phyloP scores from a whole-genome alignment of 2,329 filamentous ascomycete genomes.

The Exophiala oligosperma region DNA sequence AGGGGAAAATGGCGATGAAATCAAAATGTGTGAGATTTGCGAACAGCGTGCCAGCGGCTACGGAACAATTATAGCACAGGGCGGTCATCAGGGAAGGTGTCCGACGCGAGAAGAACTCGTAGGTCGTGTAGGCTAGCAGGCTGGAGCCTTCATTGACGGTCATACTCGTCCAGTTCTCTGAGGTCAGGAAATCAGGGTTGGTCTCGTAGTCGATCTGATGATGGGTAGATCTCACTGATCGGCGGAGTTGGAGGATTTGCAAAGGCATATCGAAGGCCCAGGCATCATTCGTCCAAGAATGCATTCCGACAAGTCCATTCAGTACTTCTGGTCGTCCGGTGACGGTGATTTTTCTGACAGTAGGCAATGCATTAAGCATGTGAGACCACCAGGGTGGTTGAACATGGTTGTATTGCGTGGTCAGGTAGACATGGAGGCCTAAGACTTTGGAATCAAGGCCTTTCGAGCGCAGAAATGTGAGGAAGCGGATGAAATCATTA shows the following conservation, averaged over 20 bases:
- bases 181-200: conserved; percentile 50
- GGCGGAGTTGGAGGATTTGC: conserved; percentile 58
- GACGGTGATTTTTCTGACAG: conserved; percentile 54
- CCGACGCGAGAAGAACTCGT: conserved; percentile 68
- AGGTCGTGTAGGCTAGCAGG: conserved; percentile 67
- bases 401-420: conserved; percentile 42
- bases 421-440: conserved; percentile 49
- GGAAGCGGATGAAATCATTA: conserved; percentile 35
- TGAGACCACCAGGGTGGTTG: conserved; percentile 54
- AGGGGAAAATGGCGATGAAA: conserved; percentile 69
- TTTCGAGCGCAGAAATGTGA: conserved; percentile 39
- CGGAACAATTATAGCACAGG: conserved; percentile 13
- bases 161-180: conserved; percentile 65
- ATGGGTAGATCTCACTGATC: conserved; percentile 16
- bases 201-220: conserved; percentile 23
- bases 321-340: conserved; percentile 64
- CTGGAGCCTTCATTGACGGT: conserved; percentile 75
- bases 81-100: conserved; percentile 55
- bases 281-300: conserved; percentile 57
- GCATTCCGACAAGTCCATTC: conserved; percentile 59
- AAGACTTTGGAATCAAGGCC: conserved; percentile 42
- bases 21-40: conserved; percentile 44
- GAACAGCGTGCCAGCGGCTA: conserved; percentile 41
- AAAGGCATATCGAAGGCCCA: conserved; percentile 66
- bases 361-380: conserved; percentile 51